Base-by-base conservation (phyloP, 1,284 basidiomycete species). In the Fomitiporia mediterranea region DNA sequence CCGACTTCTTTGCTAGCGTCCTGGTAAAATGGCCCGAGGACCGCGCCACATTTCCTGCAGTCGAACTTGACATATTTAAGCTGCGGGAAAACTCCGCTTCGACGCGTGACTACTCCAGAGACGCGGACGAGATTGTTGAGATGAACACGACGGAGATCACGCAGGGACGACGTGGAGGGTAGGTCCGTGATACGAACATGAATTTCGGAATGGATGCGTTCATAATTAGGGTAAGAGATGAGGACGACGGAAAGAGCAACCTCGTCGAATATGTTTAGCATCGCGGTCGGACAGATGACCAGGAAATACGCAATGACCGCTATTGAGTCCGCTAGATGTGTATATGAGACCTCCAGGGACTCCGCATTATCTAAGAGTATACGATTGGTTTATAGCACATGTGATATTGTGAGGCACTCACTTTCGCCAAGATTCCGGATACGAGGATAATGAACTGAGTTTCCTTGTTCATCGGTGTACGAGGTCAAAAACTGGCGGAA, bases 1-100 rank as follows among this genome's bases (percentile, higher is more conserved):
- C 84, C 93, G 63, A 99, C 86, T 71, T 99, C 97, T 71, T 88
- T 89, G 48, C 88, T 90, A 2, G 93, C 90, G 71, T 99, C 97
- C 74, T 99, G 97, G 70, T 92, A 96, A 77, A 99, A 99, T 0
- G 97, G 97, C 11, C 97, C 97, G 4, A 99, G 79, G 9, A 92
- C 84, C 21, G 88, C 89, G 15, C 89, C 89, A 66, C 97, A 99
- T 69, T 94, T 95, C 53, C 79, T 78, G 71, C 97, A 99, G 72
- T 99, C 94, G 66, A 99, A 99, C 70, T 98, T 98, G 73, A 99
- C 95, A 68, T 98, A 98, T 74, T 99, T 99, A 62, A 99, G 78
- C 72, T 99, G 97, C 11, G 97, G 97, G 73, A 99, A 98, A 8
- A 99, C 95, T 21, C 97, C 96, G 8, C 86, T 94, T 47, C 97